These are phyloP conservation scores for Cyberlindnera maritima DNA, from an alignment of 805 yeast species.

Conservation along the genomic window DNA sequence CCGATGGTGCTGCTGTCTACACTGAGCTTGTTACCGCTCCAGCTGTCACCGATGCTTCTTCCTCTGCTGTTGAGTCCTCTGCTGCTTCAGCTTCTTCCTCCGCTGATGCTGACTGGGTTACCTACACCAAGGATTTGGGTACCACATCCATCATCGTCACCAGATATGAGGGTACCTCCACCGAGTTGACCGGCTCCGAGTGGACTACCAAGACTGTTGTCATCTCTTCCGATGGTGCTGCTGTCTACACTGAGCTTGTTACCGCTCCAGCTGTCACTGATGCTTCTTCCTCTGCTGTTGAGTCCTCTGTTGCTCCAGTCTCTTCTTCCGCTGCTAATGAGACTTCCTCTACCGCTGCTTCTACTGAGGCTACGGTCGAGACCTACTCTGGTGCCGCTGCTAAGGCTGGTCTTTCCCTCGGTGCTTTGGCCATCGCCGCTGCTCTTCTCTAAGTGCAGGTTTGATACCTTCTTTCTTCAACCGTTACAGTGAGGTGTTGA, in stretches of 20 bases:
- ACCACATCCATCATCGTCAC: slow-evolving; percentile 1
- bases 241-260: neutral
- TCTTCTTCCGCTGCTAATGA: neutral
- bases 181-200: neutral
- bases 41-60: neutral
- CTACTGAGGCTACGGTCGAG: slow-evolving; percentile 6
- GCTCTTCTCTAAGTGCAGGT: slow-evolving; percentile 1
- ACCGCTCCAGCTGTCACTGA: slow-evolving; percentile 9
- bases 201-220: neutral
- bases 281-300: slow-evolving; percentile 19
- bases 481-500: neutral
- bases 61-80: neutral
- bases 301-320: slow-evolving; percentile 21
- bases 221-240: neutral
- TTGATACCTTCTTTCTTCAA: neutral
- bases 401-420: slow-evolving; percentile 5
- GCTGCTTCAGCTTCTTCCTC: slow-evolving; percentile 21
- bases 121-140: neutral
- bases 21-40: slow-evolving; percentile 1
- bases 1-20: slow-evolving; percentile 1
- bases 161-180: neutral
- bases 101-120: slow-evolving; percentile 4
- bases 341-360: slow-evolving; percentile 1
- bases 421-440: slow-evolving; percentile 6
- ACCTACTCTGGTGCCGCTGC: slow-evolving; percentile 8